These are phyloP conservation scores for Cladosporium oxysporum DNA, from an alignment of 2,329 filamentous ascomycete genomes.

Conservation along the genomic window DNA sequence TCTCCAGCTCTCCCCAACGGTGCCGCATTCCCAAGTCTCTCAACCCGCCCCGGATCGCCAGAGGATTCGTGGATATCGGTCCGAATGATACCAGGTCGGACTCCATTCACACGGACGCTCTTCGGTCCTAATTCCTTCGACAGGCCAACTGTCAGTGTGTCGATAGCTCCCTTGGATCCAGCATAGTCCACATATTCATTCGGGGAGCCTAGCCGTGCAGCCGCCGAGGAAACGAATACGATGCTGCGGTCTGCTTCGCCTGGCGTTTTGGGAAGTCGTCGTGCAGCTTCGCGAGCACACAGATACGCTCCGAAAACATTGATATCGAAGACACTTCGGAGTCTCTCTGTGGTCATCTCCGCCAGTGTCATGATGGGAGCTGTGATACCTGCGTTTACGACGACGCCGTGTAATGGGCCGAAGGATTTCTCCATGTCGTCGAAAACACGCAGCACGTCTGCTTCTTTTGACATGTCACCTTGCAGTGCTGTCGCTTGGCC, in stretches of 20 bases:
- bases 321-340: constrained; percentile 29
- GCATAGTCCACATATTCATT: constrained; percentile 35
- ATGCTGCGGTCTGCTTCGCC: constrained; percentile 25
- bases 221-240: constrained; percentile 33
- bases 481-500: constrained; percentile 25
- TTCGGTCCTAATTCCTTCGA: constrained; percentile 32
- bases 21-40: constrained; percentile 29
- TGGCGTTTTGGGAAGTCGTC: constrained; percentile 24
- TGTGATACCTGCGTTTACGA: constrained; percentile 35
- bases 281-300: constrained; percentile 32
- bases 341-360: constrained; percentile 28
- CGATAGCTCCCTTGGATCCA: constrained; percentile 33
- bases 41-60: constrained; percentile 28
- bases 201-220: constrained; percentile 30
- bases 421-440: constrained; percentile 27
- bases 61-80: constrained; percentile 32
- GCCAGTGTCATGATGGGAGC: constrained; percentile 27
- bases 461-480: constrained; percentile 29
- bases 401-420: constrained; percentile 29
- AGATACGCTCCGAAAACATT: constrained; percentile 34
- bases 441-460: constrained; percentile 29
- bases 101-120: constrained; percentile 30
- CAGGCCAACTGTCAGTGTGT: constrained; percentile 31
- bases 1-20: constrained; percentile 31
- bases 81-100: constrained; percentile 32